Conservation (phyloP, 257 asterid genomes). For the Scutellaria baicalensis region DNA sequence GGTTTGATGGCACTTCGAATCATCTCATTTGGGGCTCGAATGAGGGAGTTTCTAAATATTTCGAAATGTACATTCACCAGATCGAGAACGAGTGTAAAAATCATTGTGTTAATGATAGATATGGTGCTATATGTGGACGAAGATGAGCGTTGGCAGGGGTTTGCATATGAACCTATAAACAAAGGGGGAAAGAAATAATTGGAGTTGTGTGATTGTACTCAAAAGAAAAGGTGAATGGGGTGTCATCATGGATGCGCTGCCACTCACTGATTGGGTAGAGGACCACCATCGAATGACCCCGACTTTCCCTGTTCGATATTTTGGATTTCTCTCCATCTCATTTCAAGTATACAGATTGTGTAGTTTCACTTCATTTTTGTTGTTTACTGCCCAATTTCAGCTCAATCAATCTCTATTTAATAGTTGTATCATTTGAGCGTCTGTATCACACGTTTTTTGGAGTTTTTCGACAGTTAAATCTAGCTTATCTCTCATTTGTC, state of each 20-base stretch:
- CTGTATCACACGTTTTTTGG: background rate
- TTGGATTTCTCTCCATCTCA: conserved; percentile 15
- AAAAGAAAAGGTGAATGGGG: conserved; percentile 28
- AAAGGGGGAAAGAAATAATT: conserved; percentile 4
- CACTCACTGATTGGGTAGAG: conserved; percentile 38
- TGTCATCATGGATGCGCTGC: conserved; percentile 28
- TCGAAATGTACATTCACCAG: no score
- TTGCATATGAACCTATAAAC: no score
- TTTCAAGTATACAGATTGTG: background rate
- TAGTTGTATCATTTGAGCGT: background rate
- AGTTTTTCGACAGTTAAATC: background rate
- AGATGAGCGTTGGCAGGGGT: no score
- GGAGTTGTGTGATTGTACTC: conserved; percentile 1
- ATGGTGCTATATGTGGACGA: no score
- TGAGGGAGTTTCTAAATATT: no score
- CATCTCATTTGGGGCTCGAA: no score
- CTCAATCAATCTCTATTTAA: background rate
- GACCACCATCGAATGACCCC: conserved; percentile 50
- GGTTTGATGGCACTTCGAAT: no score
- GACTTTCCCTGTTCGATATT: conserved; percentile 11
- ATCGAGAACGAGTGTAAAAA: no score
- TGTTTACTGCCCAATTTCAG: background rate
- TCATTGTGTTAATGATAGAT: no score
- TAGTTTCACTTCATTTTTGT: background rate
- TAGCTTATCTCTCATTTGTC: no score